A percentile compares a stretch with the other conserved stretches of the same genome.
Conservation (phyloP, 2,329 filamentous ascomycete species). For the Xylariaceae sp. region DNA sequence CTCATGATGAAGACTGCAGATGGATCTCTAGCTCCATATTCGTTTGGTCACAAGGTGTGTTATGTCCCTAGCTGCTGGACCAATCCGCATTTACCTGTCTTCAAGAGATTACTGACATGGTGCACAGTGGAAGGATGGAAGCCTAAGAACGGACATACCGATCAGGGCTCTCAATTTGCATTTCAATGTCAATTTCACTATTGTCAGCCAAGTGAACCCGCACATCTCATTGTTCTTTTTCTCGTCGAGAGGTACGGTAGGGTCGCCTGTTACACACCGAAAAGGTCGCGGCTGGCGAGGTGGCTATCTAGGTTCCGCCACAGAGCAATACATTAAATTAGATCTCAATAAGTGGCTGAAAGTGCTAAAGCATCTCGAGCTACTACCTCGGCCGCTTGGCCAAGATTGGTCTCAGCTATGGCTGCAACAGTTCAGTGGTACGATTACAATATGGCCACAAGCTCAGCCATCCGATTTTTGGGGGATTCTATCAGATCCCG, state of each 20-base stretch:
- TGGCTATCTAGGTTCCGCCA: conserved; percentile 88
- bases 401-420: conserved; percentile 98
- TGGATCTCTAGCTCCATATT: conserved; percentile 83
- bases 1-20: conserved; percentile 85
- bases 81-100: not conserved
- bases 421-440: conserved; percentile 93
- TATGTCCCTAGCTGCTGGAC: not conserved
- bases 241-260: conserved; percentile 88
- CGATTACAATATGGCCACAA: conserved; percentile 95
- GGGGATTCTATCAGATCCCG: conserved; percentile 85
- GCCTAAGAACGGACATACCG: conserved; percentile 91
- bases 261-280: conserved; percentile 91
- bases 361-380: conserved; percentile 88
- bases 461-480: conserved; percentile 78
- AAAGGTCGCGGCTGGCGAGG: conserved; percentile 94
- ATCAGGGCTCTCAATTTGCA: conserved; percentile 92
- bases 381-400: conserved; percentile 86
- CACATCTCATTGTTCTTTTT: conserved; percentile 99
- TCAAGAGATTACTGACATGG: conserved; percentile 10
- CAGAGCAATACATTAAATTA: conserved; percentile 94
- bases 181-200: conserved; percentile 98
- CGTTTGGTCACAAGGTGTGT: conserved; percentile 82
- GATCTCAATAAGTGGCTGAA: conserved; percentile 98
- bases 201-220: conserved; percentile 88
- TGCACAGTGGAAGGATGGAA: conserved; percentile 86